These are phyloP conservation scores for Aureobasidium sp. DNA, from an alignment of 2,329 filamentous ascomycete species.

Conservation along the genomic window DNA sequence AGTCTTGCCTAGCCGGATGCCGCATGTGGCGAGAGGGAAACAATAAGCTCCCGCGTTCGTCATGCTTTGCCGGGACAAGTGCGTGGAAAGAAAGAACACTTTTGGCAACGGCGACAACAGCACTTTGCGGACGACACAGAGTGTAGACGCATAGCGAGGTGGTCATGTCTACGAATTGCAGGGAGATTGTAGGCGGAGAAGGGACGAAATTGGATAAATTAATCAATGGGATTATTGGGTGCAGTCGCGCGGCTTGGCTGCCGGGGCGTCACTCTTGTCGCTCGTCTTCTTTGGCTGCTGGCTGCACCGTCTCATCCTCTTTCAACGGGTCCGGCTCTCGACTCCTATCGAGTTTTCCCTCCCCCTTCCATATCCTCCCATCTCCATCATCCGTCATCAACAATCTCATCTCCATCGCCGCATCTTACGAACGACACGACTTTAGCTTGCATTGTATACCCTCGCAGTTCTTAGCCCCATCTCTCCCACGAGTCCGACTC, in stretches of 20 bases:
- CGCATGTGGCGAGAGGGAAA: conserved; percentile 1
- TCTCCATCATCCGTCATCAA: conserved; percentile 14
- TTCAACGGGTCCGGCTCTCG: conserved; percentile 6
- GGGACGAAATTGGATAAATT: conserved; percentile 1
- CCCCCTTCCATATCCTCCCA: conserved; percentile 1
- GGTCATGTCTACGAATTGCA: not conserved
- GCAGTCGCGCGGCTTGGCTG: not conserved
- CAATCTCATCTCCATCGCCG: conserved; percentile 13
- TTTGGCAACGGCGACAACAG: not conserved
- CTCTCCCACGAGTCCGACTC: not conserved
- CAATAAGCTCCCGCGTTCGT: not conserved
- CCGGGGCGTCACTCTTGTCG: not conserved
- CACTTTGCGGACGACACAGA: not conserved
- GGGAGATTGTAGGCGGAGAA: not conserved
- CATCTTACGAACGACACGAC: conserved; percentile 13
- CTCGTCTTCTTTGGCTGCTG: not conserved
- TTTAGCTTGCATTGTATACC: conserved; percentile 11
- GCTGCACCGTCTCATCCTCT: not conserved
- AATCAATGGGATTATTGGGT: not conserved
- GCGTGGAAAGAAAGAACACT: not conserved
- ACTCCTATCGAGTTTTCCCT: conserved; percentile 11
- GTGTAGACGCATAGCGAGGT: no score
- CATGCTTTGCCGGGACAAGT: not conserved
- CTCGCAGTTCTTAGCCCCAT: conserved; percentile 8
- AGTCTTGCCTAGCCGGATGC: conserved; percentile 3